Evolutionary conservation across 495 filamentous ascomycete species (phyloP), one percentile per base, ranked within the genome.

Genomic region (Hypoxylon lienhwacheense): DNA sequence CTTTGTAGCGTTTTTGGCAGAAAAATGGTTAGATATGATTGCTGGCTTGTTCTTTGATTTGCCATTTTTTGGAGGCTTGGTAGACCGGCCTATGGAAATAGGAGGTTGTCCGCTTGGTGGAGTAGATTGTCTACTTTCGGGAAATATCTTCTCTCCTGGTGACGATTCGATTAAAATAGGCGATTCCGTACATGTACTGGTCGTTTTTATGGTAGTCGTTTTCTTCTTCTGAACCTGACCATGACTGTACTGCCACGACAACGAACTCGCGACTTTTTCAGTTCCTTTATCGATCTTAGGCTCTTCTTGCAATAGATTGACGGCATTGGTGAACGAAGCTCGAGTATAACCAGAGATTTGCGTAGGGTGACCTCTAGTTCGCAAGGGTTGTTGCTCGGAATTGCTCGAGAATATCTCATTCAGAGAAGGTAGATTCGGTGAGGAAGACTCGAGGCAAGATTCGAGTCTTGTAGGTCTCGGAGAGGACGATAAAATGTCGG

Each of bases 361-460:
- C 0, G 66, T 56, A 12, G 53, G 67, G 31, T 64, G 64, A 31
- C 61, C 72, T 14, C 69, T 71, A 22, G 59, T 70, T 19, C 55
- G 53, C 21, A 75, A 35, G 2, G 56, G n/a, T 5, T 66, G 50
- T 3, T 59, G 62, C 39, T 66, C 64, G 17, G 64, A 41, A 5
- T 39, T 59, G 33, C 66, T 75, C 4, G 68, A 59, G 5, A 74
- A 40, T 20, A 77, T 53, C 1, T 78, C 71, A 36, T 55, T 49
- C 4, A 77, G 61, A 2, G 74, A 70, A 7, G 77, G 77, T 1
- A 79, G 55, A 16, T 67, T 70, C 6, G 75, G 74, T 0, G 76
- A 79, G 7, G 78, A 80, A 0, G 77, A 70, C 24, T 77, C 32
- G 16, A 67, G 29, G 24, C 65, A 37, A 5, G 66, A 49, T 5